Evolutionary conservation across 306 rosid genomes (phyloP).

Genomic region (Dicorynia guianensis): DNA sequence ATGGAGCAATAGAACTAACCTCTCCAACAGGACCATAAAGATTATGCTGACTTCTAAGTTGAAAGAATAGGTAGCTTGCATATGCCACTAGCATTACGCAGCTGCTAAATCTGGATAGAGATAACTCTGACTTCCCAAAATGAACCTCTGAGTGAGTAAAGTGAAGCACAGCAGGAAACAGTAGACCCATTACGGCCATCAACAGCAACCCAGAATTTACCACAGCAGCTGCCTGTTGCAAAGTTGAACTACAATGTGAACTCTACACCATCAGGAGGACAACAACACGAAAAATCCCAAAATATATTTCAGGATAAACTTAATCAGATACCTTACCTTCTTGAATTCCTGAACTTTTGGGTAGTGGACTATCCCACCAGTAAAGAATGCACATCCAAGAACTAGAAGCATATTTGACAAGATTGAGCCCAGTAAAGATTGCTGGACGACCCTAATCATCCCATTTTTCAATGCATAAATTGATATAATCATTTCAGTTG

Average conservation of each 20-base stretch:
- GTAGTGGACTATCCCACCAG: constrained; percentile 77
- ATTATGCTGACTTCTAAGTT: constrained; percentile 70
- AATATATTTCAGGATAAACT: background rate
- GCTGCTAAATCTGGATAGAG: constrained; percentile 94
- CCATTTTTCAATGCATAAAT: constrained; percentile 83
- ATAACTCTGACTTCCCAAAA: constrained; percentile 75
- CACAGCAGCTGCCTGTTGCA: constrained; percentile 77
- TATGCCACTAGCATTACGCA: constrained; percentile 84
- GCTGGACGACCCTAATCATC: constrained; percentile 97
- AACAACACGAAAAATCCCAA: background rate
- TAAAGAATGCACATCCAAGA: constrained; percentile 93
- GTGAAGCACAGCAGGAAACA: constrained; percentile 94
- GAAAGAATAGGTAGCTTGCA: constrained; percentile 89
- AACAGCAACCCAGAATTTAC: constrained; percentile 87
- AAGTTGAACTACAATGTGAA: constrained; percentile 45
- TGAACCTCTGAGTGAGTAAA: constrained; percentile 85
- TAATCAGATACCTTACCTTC: constrained; percentile 58
- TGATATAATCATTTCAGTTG: constrained; percentile 90
- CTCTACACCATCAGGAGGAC: constrained; percentile 9
- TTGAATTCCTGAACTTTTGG: constrained; percentile 68
- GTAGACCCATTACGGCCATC: constrained; percentile 96
- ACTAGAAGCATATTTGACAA: constrained; percentile 93
- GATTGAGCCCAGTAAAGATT: constrained; percentile 87
- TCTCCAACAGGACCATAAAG: constrained; percentile 59
- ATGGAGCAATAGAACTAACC: constrained; percentile 53